A percentile compares a stretch with the other conserved stretches of the same genome.
phyloP scores from a whole-genome alignment of 1,284 basidiomycete genomes.

The Baeospora myosura region DNA sequence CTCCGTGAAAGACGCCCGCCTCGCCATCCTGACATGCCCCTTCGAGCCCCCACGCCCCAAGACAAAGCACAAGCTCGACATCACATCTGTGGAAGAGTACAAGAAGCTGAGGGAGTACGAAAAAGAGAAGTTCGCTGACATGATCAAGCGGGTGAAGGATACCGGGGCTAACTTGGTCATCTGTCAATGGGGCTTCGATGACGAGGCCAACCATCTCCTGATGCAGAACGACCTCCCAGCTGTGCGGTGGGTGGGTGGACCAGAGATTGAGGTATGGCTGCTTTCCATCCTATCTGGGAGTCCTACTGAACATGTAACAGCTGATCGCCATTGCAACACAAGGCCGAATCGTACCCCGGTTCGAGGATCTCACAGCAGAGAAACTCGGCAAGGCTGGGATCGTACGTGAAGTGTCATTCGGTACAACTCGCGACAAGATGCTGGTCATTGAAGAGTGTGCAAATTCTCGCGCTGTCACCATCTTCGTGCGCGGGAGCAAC shows the following conservation, averaged over 20 bases:
- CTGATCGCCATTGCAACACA: slow-evolving; percentile 98
- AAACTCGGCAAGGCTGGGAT: slow-evolving; percentile 93
- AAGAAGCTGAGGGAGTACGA: slow-evolving; percentile 93
- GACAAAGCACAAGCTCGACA: slow-evolving; percentile 99
- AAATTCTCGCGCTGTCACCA: slow-evolving; percentile 92
- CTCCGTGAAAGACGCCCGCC: slow-evolving; percentile 78
- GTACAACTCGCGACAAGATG: slow-evolving; percentile 98
- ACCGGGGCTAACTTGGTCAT: slow-evolving; percentile 98
- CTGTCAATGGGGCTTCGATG: slow-evolving; percentile 99
- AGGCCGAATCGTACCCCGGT: slow-evolving; percentile 95
- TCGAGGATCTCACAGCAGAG: slow-evolving; percentile 87
- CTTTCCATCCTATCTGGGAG: slow-evolving; percentile 6
- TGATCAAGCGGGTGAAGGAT: slow-evolving; percentile 97
- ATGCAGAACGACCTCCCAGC: slow-evolving; percentile 98
- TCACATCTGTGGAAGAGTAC: slow-evolving; percentile 97
- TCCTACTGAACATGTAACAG: slow-evolving; percentile 29
- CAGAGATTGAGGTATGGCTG: slow-evolving; percentile 85
- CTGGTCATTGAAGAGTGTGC: slow-evolving; percentile 98
- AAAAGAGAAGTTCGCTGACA: slow-evolving; percentile 91
- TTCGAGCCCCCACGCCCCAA: slow-evolving; percentile 98
- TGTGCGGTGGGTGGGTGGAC: slow-evolving; percentile 98
- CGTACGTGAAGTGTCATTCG: slow-evolving; percentile 91
- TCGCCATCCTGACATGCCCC: slow-evolving; percentile 97
- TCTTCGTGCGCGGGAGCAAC: slow-evolving; percentile 96
- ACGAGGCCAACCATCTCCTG: slow-evolving; percentile 96